Evolutionary conservation across 306 rosid genomes (phyloP).

Genomic region (Vigna mungo): DNA sequence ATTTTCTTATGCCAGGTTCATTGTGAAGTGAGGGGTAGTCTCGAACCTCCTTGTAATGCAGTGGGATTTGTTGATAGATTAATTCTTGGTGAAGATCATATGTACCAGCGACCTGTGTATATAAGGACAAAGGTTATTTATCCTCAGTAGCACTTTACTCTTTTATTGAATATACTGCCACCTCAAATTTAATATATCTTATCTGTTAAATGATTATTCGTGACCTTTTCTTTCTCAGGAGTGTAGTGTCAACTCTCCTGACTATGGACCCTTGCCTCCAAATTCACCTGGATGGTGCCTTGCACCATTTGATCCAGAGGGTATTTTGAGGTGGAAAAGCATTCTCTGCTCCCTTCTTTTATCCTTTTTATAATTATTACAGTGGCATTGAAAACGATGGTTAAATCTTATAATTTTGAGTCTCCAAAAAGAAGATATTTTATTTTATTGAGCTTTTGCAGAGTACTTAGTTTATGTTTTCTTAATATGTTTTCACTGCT

Average conservation of each 20-base stretch:
- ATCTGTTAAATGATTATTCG: slow-evolving; percentile 35
- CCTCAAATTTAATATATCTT: slow-evolving; percentile 25
- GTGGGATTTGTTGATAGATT: slow-evolving; percentile 73
- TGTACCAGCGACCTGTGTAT: slow-evolving; percentile 81
- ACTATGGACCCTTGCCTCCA: slow-evolving; percentile 78
- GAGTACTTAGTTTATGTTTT: slow-evolving; percentile 21
- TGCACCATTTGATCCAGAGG: slow-evolving; percentile 89
- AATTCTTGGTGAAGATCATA: slow-evolving; percentile 71
- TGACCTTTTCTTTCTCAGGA: slow-evolving; percentile 59
- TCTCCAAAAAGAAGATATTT: background rate
- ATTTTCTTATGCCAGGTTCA: slow-evolving; percentile 56
- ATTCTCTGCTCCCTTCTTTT: slow-evolving; percentile 31
- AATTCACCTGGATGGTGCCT: slow-evolving; percentile 79
- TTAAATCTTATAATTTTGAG: slow-evolving; percentile 18
- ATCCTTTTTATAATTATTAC: slow-evolving; percentile 5
- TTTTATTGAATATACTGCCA: slow-evolving; percentile 37
- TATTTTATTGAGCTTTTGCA: background rate
- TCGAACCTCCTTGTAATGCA: slow-evolving; percentile 83
- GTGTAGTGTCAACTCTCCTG: slow-evolving; percentile 81
- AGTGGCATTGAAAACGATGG: slow-evolving; percentile 15
- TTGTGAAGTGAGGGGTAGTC: slow-evolving; percentile 78
- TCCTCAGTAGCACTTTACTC: slow-evolving; percentile 39
- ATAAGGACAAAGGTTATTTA: slow-evolving; percentile 72
- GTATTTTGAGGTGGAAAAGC: slow-evolving; percentile 67
- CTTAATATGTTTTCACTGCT: background rate